Conservation (phyloP, 371 early-diverging fungal genomes). For the Circinella minor region DNA sequence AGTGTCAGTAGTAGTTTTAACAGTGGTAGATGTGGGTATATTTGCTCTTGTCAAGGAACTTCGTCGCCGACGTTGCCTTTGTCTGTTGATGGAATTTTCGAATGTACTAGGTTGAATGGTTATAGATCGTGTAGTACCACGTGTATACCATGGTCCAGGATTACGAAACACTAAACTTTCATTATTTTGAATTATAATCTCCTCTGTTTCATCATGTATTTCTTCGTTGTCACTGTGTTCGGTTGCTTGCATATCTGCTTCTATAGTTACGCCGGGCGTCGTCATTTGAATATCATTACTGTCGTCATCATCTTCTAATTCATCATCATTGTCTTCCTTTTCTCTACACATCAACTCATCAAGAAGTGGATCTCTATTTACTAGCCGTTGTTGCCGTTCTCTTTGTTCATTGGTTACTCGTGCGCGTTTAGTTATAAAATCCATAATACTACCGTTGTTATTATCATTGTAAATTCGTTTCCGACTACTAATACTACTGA, state of each 20-base stretch:
- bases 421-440: not conserved
- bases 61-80: not conserved
- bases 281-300: not conserved
- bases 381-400: not conserved
- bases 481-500: not conserved
- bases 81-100: not conserved
- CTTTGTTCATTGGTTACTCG: constrained; percentile 19
- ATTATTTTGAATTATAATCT: not conserved
- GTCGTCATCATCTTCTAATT: not conserved
- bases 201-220: not conserved
- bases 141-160: constrained; percentile 11
- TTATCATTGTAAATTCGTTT: not conserved
- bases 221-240: not conserved
- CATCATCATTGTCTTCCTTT: constrained; percentile 13
- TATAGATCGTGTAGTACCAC: not conserved
- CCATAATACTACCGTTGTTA: not conserved
- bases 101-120: not conserved
- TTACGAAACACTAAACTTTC: not conserved
- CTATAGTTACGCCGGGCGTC: not conserved
- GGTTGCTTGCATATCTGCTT: not conserved
- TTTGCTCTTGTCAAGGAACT: not conserved
- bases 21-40: too few species aligned
- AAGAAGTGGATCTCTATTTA: not conserved
- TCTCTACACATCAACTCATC: not conserved
- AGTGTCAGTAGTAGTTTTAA: too few species aligned